Percentiles rank a stretch among this genome's conserved stretches.
These are phyloP conservation scores for Pyricularia sp. DNA, from an alignment of 2,329 filamentous ascomycete genomes.

Conservation along the genomic window DNA sequence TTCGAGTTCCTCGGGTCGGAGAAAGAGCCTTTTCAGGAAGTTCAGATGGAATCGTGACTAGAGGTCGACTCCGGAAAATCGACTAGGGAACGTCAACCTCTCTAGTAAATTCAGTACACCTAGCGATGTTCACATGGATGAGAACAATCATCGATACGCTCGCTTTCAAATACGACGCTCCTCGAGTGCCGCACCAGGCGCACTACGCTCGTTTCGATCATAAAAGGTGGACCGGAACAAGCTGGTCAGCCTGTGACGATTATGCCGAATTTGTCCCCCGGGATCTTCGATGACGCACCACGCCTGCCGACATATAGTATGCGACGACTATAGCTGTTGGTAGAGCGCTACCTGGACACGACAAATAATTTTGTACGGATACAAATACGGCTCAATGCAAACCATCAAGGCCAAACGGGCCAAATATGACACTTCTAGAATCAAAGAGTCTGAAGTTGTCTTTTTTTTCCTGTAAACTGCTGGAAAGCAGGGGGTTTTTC, in stretches of 20 bases:
- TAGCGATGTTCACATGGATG: background rate
- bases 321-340: background rate
- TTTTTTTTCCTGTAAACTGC: no score
- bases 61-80: background rate
- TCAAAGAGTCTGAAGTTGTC: background rate
- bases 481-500: no score
- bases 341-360: background rate
- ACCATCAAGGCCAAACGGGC: background rate
- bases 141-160: background rate
- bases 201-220: background rate
- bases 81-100: background rate
- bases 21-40: slow-evolving; percentile 10
- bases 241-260: background rate
- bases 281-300: background rate
- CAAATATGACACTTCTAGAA: background rate
- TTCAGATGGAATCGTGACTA: slow-evolving; percentile 6
- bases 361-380: background rate
- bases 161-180: background rate
- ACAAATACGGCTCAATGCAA: background rate
- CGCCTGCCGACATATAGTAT: background rate
- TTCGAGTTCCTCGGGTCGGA: slow-evolving; percentile 1
- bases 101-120: background rate
- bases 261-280: background rate
- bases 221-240: background rate
- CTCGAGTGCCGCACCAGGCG: background rate